These are phyloP conservation scores for Mycena kentingensis DNA, from an alignment of 768 basidiomycete genomes.

Conservation along the genomic window DNA sequence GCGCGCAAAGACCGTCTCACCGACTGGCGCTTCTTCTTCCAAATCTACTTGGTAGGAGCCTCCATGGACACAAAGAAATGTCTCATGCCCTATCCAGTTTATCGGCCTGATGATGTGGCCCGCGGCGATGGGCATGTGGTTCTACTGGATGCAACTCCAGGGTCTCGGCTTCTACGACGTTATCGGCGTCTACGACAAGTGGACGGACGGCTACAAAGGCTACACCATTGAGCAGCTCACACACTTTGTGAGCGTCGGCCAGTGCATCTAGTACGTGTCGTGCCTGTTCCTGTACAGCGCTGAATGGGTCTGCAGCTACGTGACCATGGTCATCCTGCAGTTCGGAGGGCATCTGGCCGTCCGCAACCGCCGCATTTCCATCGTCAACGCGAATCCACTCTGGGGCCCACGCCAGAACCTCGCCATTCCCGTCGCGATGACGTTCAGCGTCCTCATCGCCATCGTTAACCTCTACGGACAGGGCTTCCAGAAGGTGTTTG, in stretches of 20 bases:
- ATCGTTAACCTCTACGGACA: slow-evolving; percentile 46
- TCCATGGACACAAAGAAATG: neutral
- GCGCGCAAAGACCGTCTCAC: slow-evolving; percentile 51
- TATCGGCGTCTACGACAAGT: slow-evolving; percentile 44
- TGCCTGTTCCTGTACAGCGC: neutral
- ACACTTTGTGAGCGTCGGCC: slow-evolving; percentile 41
- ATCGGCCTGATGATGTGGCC: slow-evolving; percentile 50
- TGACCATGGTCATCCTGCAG: slow-evolving; percentile 50
- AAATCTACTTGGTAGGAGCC: slow-evolving; percentile 46
- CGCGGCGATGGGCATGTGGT: slow-evolving; percentile 46
- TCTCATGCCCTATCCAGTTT: slow-evolving; percentile 32
- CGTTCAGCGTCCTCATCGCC: slow-evolving; percentile 44
- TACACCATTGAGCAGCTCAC: slow-evolving; percentile 32
- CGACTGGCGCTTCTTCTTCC: slow-evolving; percentile 49
- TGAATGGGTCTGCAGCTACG: slow-evolving; percentile 34
- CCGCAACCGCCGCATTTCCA: slow-evolving; percentile 46
- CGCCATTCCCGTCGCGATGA: slow-evolving; percentile 39
- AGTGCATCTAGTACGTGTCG: slow-evolving; percentile 46
- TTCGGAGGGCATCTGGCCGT: slow-evolving; percentile 44
- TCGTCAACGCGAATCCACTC: slow-evolving; percentile 45
- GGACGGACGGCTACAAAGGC: slow-evolving; percentile 39
- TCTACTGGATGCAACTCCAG: slow-evolving; percentile 41
- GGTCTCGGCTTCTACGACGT: slow-evolving; percentile 39
- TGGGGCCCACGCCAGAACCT: slow-evolving; percentile 50
- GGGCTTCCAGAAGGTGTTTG: slow-evolving; percentile 46